Evolutionary conservation across 2,329 filamentous ascomycete species (phyloP).

Genomic region (Fusarium sp.): DNA sequence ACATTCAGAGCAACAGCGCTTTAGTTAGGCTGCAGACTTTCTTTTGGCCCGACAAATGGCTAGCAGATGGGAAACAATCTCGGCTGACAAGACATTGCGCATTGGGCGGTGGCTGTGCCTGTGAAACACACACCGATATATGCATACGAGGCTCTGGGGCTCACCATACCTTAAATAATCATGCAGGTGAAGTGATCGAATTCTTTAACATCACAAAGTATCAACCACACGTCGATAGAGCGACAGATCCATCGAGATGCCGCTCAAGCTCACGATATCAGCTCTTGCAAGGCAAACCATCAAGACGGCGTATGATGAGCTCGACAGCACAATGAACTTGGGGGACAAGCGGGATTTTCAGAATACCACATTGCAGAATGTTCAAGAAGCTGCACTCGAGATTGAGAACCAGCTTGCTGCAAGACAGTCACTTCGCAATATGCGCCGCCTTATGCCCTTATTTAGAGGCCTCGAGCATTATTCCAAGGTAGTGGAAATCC

Average conservation of each 20-base stretch:
- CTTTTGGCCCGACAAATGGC: too few relatives aligned
- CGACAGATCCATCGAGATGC: slow-evolving; percentile 15
- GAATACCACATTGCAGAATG: slow-evolving; percentile 5
- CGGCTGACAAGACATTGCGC: neutral
- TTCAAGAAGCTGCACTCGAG: slow-evolving; percentile 50
- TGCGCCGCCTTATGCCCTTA: slow-evolving; percentile 60
- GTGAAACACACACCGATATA: too few relatives aligned
- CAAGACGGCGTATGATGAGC: slow-evolving; percentile 21
- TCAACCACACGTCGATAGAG: too few relatives aligned
- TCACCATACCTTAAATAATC: too few relatives aligned
- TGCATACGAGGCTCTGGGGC: too few relatives aligned
- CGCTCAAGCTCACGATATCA: slow-evolving; percentile 15
- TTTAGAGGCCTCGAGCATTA: slow-evolving; percentile 60
- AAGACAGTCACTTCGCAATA: slow-evolving; percentile 58
- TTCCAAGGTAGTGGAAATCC: slow-evolving; percentile 57
- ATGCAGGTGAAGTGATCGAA: too few relatives aligned
- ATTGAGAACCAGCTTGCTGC: slow-evolving; percentile 59
- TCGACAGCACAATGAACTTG: slow-evolving; percentile 14
- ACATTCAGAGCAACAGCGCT: too few relatives aligned
- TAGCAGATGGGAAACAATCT: too few relatives aligned
- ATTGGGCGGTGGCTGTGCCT: slow-evolving; percentile 17
- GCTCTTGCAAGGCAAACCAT: slow-evolving; percentile 19
- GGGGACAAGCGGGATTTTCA: slow-evolving; percentile 21
- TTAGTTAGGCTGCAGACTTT: too few relatives aligned
- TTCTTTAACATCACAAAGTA: too few relatives aligned